Base-by-base conservation (phyloP, 306 rosid species). In the Acacia confusa region DNA sequence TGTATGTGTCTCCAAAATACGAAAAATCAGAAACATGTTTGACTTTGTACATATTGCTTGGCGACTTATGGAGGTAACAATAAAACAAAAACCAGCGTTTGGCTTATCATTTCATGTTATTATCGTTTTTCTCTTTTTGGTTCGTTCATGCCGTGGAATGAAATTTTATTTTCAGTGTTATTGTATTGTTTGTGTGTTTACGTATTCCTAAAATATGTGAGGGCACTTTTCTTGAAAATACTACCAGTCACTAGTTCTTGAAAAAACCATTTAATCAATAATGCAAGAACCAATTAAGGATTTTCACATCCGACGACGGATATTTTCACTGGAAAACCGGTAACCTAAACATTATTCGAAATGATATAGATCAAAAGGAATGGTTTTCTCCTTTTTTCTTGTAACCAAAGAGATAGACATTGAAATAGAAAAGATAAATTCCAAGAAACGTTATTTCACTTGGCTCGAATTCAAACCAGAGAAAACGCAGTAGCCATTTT, bases 1-100 rank as follows among this genome's bases (percentile, higher is more conserved):
- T 91, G 38, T 60, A 1, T 27, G 7, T 7, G 69, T 84, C 55
- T 44, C 24, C 44, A 78, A 55, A 75, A 22, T 9, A 25, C 16
- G 7, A 68, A 9, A 15, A 28, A 28, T 74, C 28, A 74, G 17
- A 17, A 41, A 20, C 24, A 11, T 10, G 53, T 50, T 36, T 73
- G 32, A 28, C 28, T 19, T 65, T 0, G 19, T 11, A 27, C 34
- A 9, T 60, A 14, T 22, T 52, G 57, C 57, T 17, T 50, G 32
- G 2, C 32, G 32, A 30, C 32, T 30, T 30, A 27, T 0, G 28
- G 28, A 27, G 28, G 28, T 27, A 17, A 4, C 5, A 50, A 48
- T 19, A 55, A 57, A 57, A 57, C 5, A 24, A n/a, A 11, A 24
- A 22, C 17, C 34, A 12, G 12, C 16, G 17, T 60, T 25, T 60